Evolutionary conservation across 78 protist genomes (phyloP).

Genomic region (Parvularia atlantis): DNA sequence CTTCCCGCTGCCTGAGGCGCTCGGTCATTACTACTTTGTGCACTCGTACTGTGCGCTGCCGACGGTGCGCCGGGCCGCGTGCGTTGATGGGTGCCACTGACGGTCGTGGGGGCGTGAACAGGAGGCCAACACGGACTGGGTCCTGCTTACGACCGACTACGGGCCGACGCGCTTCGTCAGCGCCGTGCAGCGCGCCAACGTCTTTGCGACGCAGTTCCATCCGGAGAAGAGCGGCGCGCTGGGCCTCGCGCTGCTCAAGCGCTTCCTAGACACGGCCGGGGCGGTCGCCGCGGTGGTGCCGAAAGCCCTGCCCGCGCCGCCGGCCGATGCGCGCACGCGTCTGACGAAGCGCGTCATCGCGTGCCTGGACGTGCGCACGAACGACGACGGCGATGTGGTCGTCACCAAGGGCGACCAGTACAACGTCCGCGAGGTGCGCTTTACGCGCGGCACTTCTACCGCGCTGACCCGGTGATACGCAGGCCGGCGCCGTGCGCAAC

Average conservation of each 20-base stretch:
- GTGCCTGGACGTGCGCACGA: slow-evolving; percentile 62
- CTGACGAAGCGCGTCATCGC: slow-evolving; percentile 39
- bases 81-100: too few species aligned
- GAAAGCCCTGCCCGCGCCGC: too few species aligned
- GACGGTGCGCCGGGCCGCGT: too few species aligned
- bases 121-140: slow-evolving; percentile 15
- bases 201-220: slow-evolving; percentile 57
- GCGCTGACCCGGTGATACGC: background rate
- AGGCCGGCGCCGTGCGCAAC: slow-evolving; percentile 50
- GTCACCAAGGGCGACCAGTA: slow-evolving; percentile 70
- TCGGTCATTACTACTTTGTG: slow-evolving; percentile 36
- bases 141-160: slow-evolving; percentile 19
- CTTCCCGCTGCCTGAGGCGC: background rate
- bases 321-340: too few species aligned
- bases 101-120: too few species aligned
- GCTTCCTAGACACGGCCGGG: slow-evolving; percentile 3
- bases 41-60: slow-evolving; percentile 40
- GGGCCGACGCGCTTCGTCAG: slow-evolving; percentile 24
- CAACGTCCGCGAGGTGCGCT: slow-evolving; percentile 38
- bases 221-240: slow-evolving; percentile 51
- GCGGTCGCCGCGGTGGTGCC: background rate
- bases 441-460: background rate
- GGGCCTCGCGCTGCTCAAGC: slow-evolving; percentile 25
- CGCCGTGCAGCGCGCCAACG: slow-evolving; percentile 17
- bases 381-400: slow-evolving; percentile 69